Conservation (phyloP, 352 stramenopile species). For the Phytophthora colocasiae region DNA sequence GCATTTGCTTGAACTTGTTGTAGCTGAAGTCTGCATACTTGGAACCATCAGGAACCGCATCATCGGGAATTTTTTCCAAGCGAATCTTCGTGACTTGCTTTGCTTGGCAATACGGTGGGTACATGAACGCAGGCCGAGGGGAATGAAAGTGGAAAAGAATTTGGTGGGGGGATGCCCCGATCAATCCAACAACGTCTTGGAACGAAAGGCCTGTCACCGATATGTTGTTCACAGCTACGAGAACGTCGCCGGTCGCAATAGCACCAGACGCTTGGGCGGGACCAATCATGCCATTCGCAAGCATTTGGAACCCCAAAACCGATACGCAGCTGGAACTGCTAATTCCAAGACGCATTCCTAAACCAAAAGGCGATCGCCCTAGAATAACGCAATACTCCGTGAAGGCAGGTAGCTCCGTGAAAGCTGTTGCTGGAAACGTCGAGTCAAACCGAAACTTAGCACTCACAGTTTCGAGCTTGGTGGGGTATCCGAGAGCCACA, state of each 20-base stretch:
- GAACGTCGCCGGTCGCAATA: conserved; percentile 74
- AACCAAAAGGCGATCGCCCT: conserved; percentile 65
- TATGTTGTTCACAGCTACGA: conserved; percentile 82
- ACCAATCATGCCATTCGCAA: conserved; percentile 76
- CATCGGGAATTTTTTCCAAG: conserved; percentile 49
- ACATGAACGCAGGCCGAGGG: conserved; percentile 61
- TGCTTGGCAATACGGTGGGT: conserved; percentile 72
- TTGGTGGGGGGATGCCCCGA: conserved; percentile 62
- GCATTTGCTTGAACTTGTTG: conserved; percentile 61
- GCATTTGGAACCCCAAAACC: conserved; percentile 84
- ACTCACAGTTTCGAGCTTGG: conserved; percentile 48
- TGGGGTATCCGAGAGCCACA: conserved; percentile 80
- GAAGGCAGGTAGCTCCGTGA: conserved; percentile 57
- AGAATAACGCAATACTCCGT: conserved; percentile 82
- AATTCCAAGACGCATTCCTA: conserved; percentile 86
- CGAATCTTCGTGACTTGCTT: conserved; percentile 60
- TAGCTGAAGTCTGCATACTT: conserved; percentile 80
- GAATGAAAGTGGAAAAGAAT: conserved; percentile 90
- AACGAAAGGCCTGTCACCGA: conserved; percentile 67
- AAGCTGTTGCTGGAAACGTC: conserved; percentile 56
- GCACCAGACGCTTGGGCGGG: conserved; percentile 78
- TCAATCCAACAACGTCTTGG: conserved; percentile 81
- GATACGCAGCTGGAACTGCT: conserved; percentile 62
- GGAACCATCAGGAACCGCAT: conserved; percentile 42
- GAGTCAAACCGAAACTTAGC: conserved; percentile 60